Conservation (phyloP, 2,329 filamentous ascomycete genomes). For the Rachicladosporium sp. region DNA sequence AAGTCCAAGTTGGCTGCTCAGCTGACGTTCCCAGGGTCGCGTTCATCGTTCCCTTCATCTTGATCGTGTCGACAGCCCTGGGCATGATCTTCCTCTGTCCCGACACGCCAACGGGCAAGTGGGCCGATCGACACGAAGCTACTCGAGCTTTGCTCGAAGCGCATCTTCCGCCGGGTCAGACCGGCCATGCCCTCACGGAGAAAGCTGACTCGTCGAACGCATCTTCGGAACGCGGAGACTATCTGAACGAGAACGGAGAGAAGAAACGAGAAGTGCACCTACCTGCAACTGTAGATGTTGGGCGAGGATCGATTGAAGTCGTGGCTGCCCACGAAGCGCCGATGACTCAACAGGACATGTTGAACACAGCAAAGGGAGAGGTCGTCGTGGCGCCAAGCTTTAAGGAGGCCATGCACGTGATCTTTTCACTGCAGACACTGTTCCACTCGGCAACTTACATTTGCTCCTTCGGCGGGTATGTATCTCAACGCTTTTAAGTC, state of each 20-base stretch:
- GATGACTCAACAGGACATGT: conserved; percentile 4
- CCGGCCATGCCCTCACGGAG: no score
- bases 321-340: conserved; percentile 1
- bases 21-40: conserved; percentile 39
- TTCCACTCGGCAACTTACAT: conserved; percentile 40
- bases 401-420: conserved; percentile 46
- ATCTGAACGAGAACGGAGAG: conserved; percentile 3
- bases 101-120: conserved; percentile 67
- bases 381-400: conserved; percentile 45
- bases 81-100: conserved; percentile 59
- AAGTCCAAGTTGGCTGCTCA: no score
- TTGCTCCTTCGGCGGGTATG: conserved; percentile 38
- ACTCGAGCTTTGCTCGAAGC: conserved; percentile 4
- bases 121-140: conserved; percentile 55
- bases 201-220: not conserved
- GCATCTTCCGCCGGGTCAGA: not conserved
- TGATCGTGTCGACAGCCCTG: conserved; percentile 53
- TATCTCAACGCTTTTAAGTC: not conserved
- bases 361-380: conserved; percentile 34
- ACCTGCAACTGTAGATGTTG: conserved; percentile 2
- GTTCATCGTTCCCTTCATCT: conserved; percentile 67
- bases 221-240: conserved; percentile 1
- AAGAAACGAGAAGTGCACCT: not conserved
- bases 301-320: conserved; percentile 1
- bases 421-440: conserved; percentile 45